A percentile compares a stretch with the other conserved stretches of the same genome.
phyloP scores from a whole-genome alignment of 352 stramenopile species.

The Phytophthora pinifolia region DNA sequence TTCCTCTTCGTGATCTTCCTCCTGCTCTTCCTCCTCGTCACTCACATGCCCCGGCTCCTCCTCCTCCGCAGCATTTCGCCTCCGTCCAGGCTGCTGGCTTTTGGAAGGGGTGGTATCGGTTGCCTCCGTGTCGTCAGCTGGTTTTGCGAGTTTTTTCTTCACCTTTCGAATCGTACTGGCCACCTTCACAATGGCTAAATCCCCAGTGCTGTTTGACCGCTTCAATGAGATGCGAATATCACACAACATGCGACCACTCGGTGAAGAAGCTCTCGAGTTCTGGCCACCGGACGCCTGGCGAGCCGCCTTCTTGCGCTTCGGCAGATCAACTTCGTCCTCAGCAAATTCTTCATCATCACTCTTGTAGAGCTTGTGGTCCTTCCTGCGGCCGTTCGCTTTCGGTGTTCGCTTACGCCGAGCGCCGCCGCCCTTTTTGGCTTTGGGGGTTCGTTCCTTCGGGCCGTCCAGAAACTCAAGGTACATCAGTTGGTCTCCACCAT shows the following conservation, averaged over 20 bases:
- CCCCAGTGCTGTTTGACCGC: constrained; percentile 14
- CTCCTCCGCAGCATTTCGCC: constrained; percentile 15
- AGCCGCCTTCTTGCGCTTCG: constrained; percentile 40
- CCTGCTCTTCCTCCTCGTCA: constrained; percentile 38
- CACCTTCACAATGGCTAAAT: constrained; percentile 45
- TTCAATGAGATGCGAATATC: constrained; percentile 52
- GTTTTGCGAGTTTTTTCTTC: constrained; percentile 43
- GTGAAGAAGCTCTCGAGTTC: constrained; percentile 28
- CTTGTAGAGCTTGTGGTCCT: constrained; percentile 39
- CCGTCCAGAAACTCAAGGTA: constrained; percentile 86
- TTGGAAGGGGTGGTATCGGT: constrained; percentile 14
- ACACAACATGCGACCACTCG: constrained; percentile 18
- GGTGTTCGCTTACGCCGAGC: constrained; percentile 33
- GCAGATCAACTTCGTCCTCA: constrained; percentile 34
- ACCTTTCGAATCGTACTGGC: constrained; percentile 40
- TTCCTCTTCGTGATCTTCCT: constrained; percentile 22
- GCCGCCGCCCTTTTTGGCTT: constrained; percentile 37
- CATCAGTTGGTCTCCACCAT: constrained; percentile 83
- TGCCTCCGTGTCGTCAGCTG: constrained; percentile 8
- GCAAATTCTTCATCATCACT: constrained; percentile 60
- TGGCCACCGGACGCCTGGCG: constrained; percentile 33
- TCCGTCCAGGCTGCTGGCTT: constrained; percentile 12
- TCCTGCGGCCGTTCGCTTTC: constrained; percentile 40
- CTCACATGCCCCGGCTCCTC: constrained; percentile 36
- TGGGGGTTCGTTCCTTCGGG: constrained; percentile 45